Evolutionary conservation across 2,329 filamentous ascomycete genomes (phyloP), one percentile per base, ranked within the genome.

Genomic region (Botrytis fabae): DNA sequence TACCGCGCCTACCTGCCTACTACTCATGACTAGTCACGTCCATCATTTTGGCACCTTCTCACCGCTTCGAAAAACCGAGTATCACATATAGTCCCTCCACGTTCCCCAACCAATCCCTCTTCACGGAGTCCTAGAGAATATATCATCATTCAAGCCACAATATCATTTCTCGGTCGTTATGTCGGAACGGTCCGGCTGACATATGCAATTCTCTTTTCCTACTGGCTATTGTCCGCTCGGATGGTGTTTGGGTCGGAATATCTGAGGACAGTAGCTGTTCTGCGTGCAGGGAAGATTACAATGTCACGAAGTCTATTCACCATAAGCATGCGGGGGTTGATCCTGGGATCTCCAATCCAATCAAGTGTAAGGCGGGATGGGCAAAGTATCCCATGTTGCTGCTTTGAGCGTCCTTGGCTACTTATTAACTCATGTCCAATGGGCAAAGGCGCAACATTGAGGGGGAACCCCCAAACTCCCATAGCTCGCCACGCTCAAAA

Each of bases 121-220:
- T 32, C n/a, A 28, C 61, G 6, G 44, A 44, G n/a, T 63, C 35
- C 12, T 42, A 10, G 20, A 28, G n/a, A 51, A 48, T 14, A 38
- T 48, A 48, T n/a, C 63, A 66, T 51, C 28, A 14, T n/a, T 35
- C 32, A 66, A 66, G 63, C 63, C 63, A 66, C 42, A n/a, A 66
- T 46, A 48, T 44, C 54, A 61, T 60, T 25, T 40, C 28, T 42
- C 35, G 51, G 48, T 69, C 66, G 51, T 46, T 70, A 40, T 61
- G n/a, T 70, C 69, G 69, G 69, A 63, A 63, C 69, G 59, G 59
- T 70, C 69, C 69, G 59, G 69, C 69, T 70, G 69, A 70, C 69
- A 63, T 63, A 63, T 63, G 9, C 12, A 7, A 32, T 64, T 46
- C 61, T 64, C 61, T 22, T 44, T 46, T n/a, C 40, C 61, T 64